phyloP scores from a whole-genome alignment of 345 rosid genomes.

The Cardamine resedifolia region DNA sequence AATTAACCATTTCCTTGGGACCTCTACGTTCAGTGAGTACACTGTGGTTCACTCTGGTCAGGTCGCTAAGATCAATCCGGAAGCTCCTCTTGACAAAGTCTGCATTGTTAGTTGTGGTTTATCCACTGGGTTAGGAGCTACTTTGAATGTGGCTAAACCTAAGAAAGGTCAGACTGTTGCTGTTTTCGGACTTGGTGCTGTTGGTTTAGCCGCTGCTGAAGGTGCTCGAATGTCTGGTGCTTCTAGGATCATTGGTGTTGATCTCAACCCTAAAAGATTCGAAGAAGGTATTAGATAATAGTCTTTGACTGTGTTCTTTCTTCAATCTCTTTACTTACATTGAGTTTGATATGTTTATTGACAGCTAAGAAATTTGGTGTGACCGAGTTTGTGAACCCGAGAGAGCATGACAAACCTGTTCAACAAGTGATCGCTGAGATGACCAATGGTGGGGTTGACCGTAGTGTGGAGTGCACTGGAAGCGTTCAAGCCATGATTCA shows the following conservation, averaged over 20 bases:
- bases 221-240: slow-evolving; percentile 79
- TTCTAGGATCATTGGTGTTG: slow-evolving; percentile 73
- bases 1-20: slow-evolving; percentile 68
- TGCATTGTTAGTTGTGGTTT: slow-evolving; percentile 76
- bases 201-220: slow-evolving; percentile 84
- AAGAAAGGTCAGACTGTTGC: slow-evolving; percentile 66
- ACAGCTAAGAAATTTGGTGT: slow-evolving; percentile 69
- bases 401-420: slow-evolving; percentile 62
- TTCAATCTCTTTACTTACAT: slow-evolving; percentile 2
- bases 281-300: slow-evolving; percentile 37
- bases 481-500: slow-evolving; percentile 73
- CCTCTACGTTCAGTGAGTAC: slow-evolving; percentile 82
- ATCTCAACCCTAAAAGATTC: slow-evolving; percentile 61
- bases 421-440: slow-evolving; percentile 77
- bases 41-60: slow-evolving; percentile 76
- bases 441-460: slow-evolving; percentile 80
- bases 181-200: slow-evolving; percentile 72
- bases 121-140: slow-evolving; percentile 78
- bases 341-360: slow-evolving; percentile 14
- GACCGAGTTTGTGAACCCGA: slow-evolving; percentile 71
- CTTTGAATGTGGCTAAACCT: slow-evolving; percentile 77
- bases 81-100: slow-evolving; percentile 81
- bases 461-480: slow-evolving; percentile 81
- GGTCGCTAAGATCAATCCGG: slow-evolving; percentile 73
- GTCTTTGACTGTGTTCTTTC: slow-evolving; percentile 11